A percentile compares a stretch with the other conserved stretches of the same genome.
phyloP scores from a whole-genome alignment of 768 basidiomycete species.

The Amanita jacksonii region DNA sequence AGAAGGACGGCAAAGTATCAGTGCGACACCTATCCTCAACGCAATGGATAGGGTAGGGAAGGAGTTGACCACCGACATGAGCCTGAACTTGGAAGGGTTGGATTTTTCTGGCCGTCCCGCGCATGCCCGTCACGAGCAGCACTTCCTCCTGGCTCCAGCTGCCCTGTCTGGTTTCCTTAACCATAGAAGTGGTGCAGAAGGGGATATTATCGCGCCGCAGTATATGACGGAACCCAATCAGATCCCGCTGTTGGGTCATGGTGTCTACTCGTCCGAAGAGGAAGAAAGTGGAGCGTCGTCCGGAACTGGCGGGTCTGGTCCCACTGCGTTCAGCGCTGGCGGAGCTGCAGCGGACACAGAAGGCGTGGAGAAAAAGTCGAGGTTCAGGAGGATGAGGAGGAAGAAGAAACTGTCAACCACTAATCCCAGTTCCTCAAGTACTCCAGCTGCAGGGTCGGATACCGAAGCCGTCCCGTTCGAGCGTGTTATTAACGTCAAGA shows the following conservation, averaged over 20 bases:
- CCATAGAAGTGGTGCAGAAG: conserved; percentile 7
- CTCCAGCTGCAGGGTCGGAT: conserved; percentile 7
- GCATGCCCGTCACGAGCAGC: conserved; percentile 7
- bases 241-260: conserved; percentile 24
- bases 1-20: conserved; percentile 38
- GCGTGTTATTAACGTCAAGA: conserved; percentile 90
- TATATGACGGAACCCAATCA: conserved; percentile 39
- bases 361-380: conserved; percentile 12
- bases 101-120: conserved; percentile 49
- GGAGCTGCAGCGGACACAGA: not conserved
- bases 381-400: conserved; percentile 16
- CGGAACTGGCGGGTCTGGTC: not conserved
- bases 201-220: conserved; percentile 10
- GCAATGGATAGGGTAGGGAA: conserved; percentile 29
- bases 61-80: conserved; percentile 18
- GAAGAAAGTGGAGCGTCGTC: conserved; percentile 6
- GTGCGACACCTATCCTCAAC: conserved; percentile 41
- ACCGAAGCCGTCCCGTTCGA: conserved; percentile 38
- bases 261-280: conserved; percentile 3
- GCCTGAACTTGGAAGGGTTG: conserved; percentile 35
- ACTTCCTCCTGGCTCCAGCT: conserved; percentile 24
- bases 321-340: not conserved
- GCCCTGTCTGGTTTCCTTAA: conserved; percentile 20
- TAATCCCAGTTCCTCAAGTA: not conserved
- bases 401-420: conserved; percentile 4